Conservation (phyloP, 2,329 filamentous ascomycete genomes). For the Colletotrichum sublineola region DNA sequence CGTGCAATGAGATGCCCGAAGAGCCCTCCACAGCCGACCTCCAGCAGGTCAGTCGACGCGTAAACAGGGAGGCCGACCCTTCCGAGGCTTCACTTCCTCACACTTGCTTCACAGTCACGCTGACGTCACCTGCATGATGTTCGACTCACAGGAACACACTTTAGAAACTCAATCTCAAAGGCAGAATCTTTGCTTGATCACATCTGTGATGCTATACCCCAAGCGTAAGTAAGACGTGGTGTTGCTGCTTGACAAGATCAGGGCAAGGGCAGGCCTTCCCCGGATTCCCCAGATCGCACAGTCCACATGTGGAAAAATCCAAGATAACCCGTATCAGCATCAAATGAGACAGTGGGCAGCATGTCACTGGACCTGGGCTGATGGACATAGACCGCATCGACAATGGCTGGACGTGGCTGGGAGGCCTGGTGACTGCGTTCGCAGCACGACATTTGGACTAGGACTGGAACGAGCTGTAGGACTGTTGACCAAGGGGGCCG, state of each 20-base stretch:
- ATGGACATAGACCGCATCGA: neutral
- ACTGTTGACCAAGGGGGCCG: constrained; percentile 6
- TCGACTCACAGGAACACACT: neutral
- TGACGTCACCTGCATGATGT: constrained; percentile 17
- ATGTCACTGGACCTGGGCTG: constrained; percentile 14
- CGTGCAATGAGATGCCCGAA: too few species aligned
- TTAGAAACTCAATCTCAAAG: neutral
- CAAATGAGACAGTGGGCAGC: neutral
- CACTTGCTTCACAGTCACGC: neutral
- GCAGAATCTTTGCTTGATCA: neutral
- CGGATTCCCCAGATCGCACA: constrained; percentile 13
- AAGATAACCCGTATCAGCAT: neutral
- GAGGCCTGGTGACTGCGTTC: constrained; percentile 2
- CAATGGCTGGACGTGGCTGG: neutral
- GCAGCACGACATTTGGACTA: constrained; percentile 11
- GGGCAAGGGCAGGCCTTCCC: constrained; percentile 24
- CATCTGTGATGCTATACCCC: neutral
- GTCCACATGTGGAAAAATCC: neutral
- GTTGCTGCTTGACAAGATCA: neutral
- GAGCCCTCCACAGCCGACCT: neutral
- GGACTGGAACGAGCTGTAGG: constrained; percentile 3
- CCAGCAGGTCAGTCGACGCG: neutral
- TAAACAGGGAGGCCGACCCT: neutral
- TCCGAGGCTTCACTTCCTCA: constrained; percentile 14
- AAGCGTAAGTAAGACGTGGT: neutral